A percentile compares a stretch with the other conserved stretches of the same genome.
Evolutionary conservation across 331 rosid species (phyloP).

Genomic region (Malus hybrid): DNA sequence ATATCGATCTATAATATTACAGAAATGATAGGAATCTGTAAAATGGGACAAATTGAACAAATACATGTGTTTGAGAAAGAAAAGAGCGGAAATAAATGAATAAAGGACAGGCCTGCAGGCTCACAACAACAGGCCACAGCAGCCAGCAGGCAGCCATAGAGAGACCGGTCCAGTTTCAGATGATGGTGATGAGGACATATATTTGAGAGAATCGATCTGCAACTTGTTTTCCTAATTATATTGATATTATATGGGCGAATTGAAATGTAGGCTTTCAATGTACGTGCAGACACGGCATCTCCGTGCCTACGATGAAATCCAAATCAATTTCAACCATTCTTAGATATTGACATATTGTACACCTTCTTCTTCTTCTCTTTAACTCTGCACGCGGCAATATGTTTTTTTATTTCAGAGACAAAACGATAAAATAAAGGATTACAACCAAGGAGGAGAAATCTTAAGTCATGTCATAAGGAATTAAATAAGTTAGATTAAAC

Average conservation of each 20-base stretch:
- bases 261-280: conserved; percentile 47
- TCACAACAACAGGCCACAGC: neutral
- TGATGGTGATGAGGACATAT: neutral
- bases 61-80: conserved; percentile 5
- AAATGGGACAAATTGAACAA: conserved; percentile 1
- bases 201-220: neutral
- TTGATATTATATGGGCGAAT: neutral
- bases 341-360: neutral
- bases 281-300: conserved; percentile 57
- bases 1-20: neutral
- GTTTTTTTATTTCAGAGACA: no score
- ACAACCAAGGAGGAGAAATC: neutral
- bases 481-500: neutral
- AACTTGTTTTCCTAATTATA: neutral
- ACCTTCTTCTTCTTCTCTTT: neutral
- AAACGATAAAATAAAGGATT: neutral
- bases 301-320: conserved; percentile 48
- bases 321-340: neutral
- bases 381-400: neutral
- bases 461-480: neutral
- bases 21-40: neutral
- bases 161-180: neutral
- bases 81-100: neutral
- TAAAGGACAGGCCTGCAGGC: neutral
- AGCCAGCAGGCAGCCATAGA: neutral